phyloP scores from a whole-genome alignment of 352 stramenopile species.

The Phytophthora tubulina region DNA sequence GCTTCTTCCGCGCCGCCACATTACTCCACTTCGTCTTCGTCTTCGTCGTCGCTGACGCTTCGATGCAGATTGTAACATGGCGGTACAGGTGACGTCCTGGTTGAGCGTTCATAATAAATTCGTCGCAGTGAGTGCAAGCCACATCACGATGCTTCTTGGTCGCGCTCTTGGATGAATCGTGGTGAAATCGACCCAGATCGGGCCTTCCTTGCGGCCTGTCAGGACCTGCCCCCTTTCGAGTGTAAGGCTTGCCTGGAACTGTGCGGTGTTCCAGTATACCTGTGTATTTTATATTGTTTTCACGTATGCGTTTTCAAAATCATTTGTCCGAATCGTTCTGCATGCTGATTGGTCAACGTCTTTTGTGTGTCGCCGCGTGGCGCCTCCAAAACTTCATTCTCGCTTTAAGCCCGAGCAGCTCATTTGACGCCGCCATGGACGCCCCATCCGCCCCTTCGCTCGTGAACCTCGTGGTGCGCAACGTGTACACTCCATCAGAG shows the following conservation, averaged over 20 bases:
- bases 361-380: conserved; percentile 22
- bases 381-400: conserved; percentile 33
- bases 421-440: conserved; percentile 33
- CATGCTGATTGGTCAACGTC: conserved; percentile 3
- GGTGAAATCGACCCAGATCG: background rate
- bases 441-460: conserved; percentile 1
- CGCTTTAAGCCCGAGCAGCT: conserved; percentile 32
- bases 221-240: no score
- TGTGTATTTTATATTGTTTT: no score
- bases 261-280: no score
- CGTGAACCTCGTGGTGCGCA: conserved; percentile 84
- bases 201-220: conserved; percentile 1
- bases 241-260: no score
- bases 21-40: background rate
- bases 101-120: conserved; percentile 6
- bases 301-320: no score
- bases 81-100: background rate
- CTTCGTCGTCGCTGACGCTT: background rate
- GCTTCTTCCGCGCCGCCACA: background rate
- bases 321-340: no score
- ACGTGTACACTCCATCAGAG: conserved; percentile 76
- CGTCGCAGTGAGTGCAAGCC: background rate
- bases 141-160: conserved; percentile 1
- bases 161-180: background rate
- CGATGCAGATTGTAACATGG: background rate